Conservation (phyloP, 208 protist species). For the Wallacemonas rigidus region DNA sequence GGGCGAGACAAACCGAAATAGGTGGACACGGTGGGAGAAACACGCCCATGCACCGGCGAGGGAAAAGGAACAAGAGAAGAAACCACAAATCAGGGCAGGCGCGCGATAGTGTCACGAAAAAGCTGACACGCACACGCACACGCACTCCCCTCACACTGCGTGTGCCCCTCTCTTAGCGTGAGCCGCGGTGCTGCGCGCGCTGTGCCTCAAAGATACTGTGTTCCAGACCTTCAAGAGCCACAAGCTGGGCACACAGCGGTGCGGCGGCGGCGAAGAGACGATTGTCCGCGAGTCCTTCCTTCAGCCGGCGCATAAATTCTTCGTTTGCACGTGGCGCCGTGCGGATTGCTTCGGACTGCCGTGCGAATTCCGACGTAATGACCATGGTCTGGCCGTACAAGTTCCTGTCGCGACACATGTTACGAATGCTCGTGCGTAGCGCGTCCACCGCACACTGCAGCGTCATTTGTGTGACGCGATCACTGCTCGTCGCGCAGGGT, state of each 20-base stretch:
- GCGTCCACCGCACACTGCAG: constrained; percentile 52
- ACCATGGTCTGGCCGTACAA: constrained; percentile 58
- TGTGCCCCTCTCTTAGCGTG: not conserved
- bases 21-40: no score
- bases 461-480: constrained; percentile 19
- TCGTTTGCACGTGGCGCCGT: constrained; percentile 51
- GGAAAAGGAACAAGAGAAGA: no score
- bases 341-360: constrained; percentile 49
- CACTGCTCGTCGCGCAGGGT: constrained; percentile 2
- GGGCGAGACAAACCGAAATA: no score
- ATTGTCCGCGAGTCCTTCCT: constrained; percentile 51
- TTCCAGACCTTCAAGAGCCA: constrained; percentile 53
- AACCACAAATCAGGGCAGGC: no score
- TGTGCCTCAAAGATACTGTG: constrained; percentile 17
- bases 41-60: no score
- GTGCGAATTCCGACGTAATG: constrained; percentile 53
- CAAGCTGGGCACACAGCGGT: constrained; percentile 75
- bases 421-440: constrained; percentile 47
- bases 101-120: no score
- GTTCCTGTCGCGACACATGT: constrained; percentile 36
- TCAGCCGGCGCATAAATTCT: constrained; percentile 59
- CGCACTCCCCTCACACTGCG: no score
- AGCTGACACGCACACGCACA: no score
- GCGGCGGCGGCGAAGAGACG: constrained; percentile 45
- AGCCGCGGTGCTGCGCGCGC: not conserved